phyloP scores from a whole-genome alignment of 2,329 filamentous ascomycete genomes.

The Cladosporium sp. region DNA sequence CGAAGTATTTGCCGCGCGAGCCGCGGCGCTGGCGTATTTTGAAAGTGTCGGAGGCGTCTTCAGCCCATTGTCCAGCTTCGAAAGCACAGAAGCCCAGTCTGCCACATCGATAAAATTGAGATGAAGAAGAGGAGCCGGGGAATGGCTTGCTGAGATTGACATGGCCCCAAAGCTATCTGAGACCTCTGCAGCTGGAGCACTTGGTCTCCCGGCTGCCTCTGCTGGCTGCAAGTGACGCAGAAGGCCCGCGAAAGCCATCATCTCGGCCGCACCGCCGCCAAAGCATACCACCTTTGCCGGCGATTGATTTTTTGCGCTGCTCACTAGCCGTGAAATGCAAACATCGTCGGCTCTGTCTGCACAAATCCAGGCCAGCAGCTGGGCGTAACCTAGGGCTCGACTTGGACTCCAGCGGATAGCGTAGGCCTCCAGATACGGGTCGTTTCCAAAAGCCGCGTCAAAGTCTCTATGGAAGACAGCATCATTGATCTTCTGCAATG shows the following conservation, averaged over 20 bases:
- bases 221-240: conserved; percentile 24
- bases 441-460: conserved; percentile 67
- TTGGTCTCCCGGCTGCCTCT: conserved; percentile 1
- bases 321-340: neutral
- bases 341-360: conserved; percentile 19
- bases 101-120: conserved; percentile 38
- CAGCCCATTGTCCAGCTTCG: conserved; percentile 55
- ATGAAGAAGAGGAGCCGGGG: neutral
- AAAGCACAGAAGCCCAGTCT: conserved; percentile 65
- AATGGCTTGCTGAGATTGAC: neutral
- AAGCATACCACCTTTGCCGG: conserved; percentile 50
- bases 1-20: conserved; percentile 37
- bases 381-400: conserved; percentile 75
- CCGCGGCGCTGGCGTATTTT: conserved; percentile 45
- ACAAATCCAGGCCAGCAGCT: conserved; percentile 45
- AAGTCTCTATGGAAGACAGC: conserved; percentile 62
- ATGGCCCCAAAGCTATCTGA: conserved; percentile 1
- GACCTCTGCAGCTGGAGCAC: conserved; percentile 57
- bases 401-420: conserved; percentile 88
- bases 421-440: conserved; percentile 74
- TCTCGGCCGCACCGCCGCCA: conserved; percentile 63
- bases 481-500: conserved; percentile 1
- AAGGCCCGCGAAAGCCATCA: conserved; percentile 59
- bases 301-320: neutral
- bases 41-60: conserved; percentile 46